Evolutionary conservation across 768 basidiomycete genomes (phyloP), one percentile per base, ranked within the genome.

Genomic region (Pisolithus microcarpus): DNA sequence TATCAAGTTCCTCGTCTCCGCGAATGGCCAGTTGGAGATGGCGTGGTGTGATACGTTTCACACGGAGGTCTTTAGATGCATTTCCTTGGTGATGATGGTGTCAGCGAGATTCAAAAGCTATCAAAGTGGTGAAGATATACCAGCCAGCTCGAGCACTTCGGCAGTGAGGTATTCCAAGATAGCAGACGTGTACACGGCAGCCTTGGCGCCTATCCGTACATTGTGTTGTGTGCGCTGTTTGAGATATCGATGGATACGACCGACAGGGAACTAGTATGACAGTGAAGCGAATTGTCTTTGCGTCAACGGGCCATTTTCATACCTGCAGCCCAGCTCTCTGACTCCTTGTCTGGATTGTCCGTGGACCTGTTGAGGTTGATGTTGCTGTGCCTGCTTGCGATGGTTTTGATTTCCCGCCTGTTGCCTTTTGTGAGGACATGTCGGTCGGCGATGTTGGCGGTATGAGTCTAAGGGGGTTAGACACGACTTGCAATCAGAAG

Each of bases 1-100:
- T 86, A 65, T 97, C 94, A n/a, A 97, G 84, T 64, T 97, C 94
- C 68, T 96, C 93, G 67, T 98, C 94, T 31, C 94, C 94, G 54
- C 93, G 87, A 57, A 98, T 97, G 24, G 94, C 94, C 26, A 96
- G 81, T 67, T 96, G 94, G 56, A 97, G 69, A 71, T 98, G 94
- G 59, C 94, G 85, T 16, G 94, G 94, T 0, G 91, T 95, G 65
- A 98, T 94, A 68, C 94, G 91, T 69, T 96, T 97, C 43, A 95
- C 92, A 46, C 87, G 82, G n/a, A 96, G 79, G 73, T 98, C 94
- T 64, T 96, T 95, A 2, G 93, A 95, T 26, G 94, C 94, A 67
- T 97, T 97, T 21, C 94, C 93, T 94, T 11, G 10, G 18, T 6
- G 21, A 28, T 9, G 11, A 34, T 23, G 4, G 34, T 34, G 13